Percentiles rank a stretch among this genome's conserved stretches.
These are phyloP conservation scores for Metarhizium album DNA, from an alignment of 2,329 filamentous ascomycete species.

Conservation along the genomic window DNA sequence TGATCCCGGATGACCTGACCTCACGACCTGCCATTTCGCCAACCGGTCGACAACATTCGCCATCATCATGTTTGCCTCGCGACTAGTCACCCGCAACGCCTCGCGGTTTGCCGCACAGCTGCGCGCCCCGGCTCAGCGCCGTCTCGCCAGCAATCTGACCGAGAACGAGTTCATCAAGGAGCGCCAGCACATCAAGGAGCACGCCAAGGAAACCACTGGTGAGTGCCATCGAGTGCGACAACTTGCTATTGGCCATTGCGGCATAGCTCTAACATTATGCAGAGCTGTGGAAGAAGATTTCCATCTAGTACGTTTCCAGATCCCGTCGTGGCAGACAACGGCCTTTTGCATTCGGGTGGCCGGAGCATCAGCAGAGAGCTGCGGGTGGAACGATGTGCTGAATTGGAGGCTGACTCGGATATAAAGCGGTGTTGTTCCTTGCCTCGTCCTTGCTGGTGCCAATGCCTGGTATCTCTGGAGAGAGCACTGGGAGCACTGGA, in stretches of 20 bases:
- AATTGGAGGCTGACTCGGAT: conserved; percentile 1
- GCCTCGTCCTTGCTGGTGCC: conserved; percentile 56
- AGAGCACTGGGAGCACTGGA: conserved; percentile 95
- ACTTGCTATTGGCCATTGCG: background rate
- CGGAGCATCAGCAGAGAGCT: background rate
- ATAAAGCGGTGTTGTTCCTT: conserved; percentile 62
- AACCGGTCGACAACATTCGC: conserved; percentile 12
- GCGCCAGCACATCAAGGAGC: conserved; percentile 79
- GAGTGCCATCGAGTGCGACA: conserved; percentile 25
- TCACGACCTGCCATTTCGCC: conserved; percentile 18
- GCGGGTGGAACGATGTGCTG: conserved; percentile 4
- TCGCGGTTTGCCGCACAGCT: conserved; percentile 53
- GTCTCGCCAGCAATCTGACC: conserved; percentile 59
- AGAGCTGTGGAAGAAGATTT: conserved; percentile 96
- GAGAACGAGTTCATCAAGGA: conserved; percentile 94
- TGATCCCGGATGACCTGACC: conserved; percentile 22
- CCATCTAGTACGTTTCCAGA: conserved; percentile 66
- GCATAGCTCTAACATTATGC: conserved; percentile 7
- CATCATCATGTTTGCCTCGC: conserved; percentile 52
- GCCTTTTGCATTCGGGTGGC: background rate
- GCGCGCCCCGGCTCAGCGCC: conserved; percentile 54
- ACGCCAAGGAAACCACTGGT: conserved; percentile 79
- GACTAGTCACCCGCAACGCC: conserved; percentile 48
- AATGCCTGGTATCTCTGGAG: conserved; percentile 91
- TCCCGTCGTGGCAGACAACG: background rate